phyloP scores from a whole-genome alignment of 345 rosid genomes.

The Brassica napus region DNA sequence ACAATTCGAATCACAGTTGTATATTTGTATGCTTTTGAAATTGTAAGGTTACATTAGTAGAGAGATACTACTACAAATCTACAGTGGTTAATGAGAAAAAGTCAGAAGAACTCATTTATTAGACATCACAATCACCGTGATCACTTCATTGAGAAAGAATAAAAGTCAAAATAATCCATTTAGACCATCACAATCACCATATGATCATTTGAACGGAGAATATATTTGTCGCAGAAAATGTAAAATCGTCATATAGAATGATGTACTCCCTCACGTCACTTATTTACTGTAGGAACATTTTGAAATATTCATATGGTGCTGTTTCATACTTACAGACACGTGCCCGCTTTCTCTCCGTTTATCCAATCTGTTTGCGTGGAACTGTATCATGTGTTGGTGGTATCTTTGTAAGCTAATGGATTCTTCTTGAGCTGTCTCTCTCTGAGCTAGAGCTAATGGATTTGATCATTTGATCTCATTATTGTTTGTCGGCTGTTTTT shows the following conservation, averaged over 20 bases:
- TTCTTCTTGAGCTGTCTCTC: not conserved
- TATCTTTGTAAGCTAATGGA: not conserved
- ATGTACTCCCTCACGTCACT: constrained; percentile 32
- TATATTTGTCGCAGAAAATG: not conserved
- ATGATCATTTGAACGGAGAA: not conserved
- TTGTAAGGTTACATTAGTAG: too few relatives aligned
- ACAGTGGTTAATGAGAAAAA: not conserved
- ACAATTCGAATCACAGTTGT: too few relatives aligned
- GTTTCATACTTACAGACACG: constrained; percentile 1
- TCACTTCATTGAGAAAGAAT: not conserved
- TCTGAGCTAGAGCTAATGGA: not conserved
- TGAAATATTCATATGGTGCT: not conserved
- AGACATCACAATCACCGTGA: not conserved
- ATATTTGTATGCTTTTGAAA: too few relatives aligned
- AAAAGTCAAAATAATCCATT: not conserved
- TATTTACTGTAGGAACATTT: not conserved
- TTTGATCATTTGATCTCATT: not conserved
- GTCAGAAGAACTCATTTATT: not conserved
- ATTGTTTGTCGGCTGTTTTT: not conserved
- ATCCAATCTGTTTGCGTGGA: not conserved
- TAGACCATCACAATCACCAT: not conserved
- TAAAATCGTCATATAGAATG: constrained; percentile 7
- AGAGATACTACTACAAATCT: too few relatives aligned
- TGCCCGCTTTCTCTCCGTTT: not conserved
- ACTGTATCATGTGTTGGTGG: not conserved